Evolutionary conservation across 441 rosid species (phyloP), one percentile per base, ranked within the genome.

Genomic region (Erodium texanum): DNA sequence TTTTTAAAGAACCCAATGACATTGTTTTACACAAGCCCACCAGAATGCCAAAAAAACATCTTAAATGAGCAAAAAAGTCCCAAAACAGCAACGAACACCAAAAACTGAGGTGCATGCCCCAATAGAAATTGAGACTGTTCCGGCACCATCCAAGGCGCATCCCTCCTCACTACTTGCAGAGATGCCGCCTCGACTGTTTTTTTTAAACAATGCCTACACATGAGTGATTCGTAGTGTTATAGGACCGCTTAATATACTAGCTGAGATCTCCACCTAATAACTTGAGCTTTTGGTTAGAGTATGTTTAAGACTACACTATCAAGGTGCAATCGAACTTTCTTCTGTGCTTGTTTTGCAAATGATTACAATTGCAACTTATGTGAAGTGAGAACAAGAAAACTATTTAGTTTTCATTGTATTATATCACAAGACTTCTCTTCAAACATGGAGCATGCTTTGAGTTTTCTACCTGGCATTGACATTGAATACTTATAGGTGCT

Each of bases 401-500:
- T 54, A 36, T 65, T 59, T 24, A 15, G 0, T 54, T 54, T 7
- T 54, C 61, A 19, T 18, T 54, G 7, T 54, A n/a, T 54, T 54
- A 3, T 20, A 19, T 3, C 29, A 22, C 15, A 9, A 56, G 10
- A 20, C 12, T 50, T 50, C 16, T 18, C 45, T 71, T 54, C 67
- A 20, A 24, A 1, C 34, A 48, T 20, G 68, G 27, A 10, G 67
- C 29, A n/a, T 11, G 45, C 29, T 14, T 36, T 20, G 15, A 15
- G 19, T 66, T n/a, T 61, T 75, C 50, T 66, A 18, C 7, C 63
- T 74, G 50, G 20, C 50, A 10, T 54, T 27, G 67, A 24, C 61
- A 32, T 76, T 65, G 19, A 75, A 78, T 80, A 36, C 71, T 69
- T 71, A 67, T 74, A 94, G 99, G 99, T 94, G 68, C 95, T 94